These are phyloP conservation scores for Hypoxylon rubiginosum DNA, from an alignment of 2,329 filamentous ascomycete genomes.

Conservation along the genomic window DNA sequence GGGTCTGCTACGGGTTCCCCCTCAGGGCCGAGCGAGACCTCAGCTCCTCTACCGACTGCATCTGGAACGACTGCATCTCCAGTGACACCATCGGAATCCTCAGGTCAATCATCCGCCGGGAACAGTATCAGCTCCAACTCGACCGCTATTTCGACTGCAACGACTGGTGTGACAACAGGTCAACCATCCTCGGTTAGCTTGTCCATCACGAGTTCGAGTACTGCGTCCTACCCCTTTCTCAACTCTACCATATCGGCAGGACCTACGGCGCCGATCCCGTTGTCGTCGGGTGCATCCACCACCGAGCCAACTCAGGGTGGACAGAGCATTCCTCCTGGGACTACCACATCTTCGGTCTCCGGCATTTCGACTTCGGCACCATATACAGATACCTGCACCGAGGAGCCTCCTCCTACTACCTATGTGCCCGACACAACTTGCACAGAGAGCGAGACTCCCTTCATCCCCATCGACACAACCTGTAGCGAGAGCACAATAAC, in stretches of 20 bases:
- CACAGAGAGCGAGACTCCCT: conserved; percentile 36
- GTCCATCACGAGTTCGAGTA: conserved; percentile 15
- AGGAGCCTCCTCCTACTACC: conserved; percentile 30
- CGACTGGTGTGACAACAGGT: neutral
- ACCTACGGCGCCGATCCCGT: conserved; percentile 19
- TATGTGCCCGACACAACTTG: conserved; percentile 36
- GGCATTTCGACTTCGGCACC: conserved; percentile 22
- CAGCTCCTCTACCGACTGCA: neutral
- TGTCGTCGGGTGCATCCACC: conserved; percentile 4
- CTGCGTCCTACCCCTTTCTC: conserved; percentile 11
- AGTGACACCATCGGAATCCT: conserved; percentile 1
- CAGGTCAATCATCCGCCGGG: conserved; percentile 12
- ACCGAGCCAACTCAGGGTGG: conserved; percentile 22
- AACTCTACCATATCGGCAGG: conserved; percentile 29
- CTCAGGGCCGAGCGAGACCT: conserved; percentile 21
- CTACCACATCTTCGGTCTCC: conserved; percentile 22
- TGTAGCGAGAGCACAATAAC: conserved; percentile 42
- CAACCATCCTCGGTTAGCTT: neutral
- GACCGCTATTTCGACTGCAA: conserved; percentile 3
- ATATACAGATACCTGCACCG: conserved; percentile 38
- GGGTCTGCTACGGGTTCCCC: conserved; percentile 13
- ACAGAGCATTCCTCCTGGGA: conserved; percentile 27
- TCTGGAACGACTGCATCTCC: conserved; percentile 5
- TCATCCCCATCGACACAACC: conserved; percentile 34
- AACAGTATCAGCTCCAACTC: conserved; percentile 10